Conservation (phyloP, 768 basidiomycete species). For the Holtermannia corniformis region DNA sequence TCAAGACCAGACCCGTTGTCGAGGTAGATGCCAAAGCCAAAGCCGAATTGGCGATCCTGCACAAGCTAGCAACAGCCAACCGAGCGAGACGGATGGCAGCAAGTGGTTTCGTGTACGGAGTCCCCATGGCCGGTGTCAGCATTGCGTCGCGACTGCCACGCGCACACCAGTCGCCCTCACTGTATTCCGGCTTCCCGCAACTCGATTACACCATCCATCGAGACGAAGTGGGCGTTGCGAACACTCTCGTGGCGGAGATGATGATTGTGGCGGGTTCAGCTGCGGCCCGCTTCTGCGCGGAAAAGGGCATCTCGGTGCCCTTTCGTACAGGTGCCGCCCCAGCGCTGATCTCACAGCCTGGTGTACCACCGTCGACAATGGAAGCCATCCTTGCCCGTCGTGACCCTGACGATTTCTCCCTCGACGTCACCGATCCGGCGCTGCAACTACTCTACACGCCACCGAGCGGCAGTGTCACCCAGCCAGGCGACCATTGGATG, state of each 20-base stretch:
- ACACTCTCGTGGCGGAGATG: conserved; percentile 57
- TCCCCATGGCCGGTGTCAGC: conserved; percentile 5
- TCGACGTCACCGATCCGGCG: conserved; percentile 32
- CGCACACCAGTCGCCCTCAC: not conserved
- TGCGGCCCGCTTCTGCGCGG: conserved; percentile 61
- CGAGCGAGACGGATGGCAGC: conserved; percentile 11
- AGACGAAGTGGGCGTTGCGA: not conserved
- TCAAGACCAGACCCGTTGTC: not conserved
- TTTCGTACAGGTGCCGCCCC: conserved; percentile 48
- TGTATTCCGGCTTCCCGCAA: conserved; percentile 1
- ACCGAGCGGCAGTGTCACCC: not conserved
- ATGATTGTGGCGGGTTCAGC: conserved; percentile 73
- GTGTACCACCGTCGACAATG: conserved; percentile 26
- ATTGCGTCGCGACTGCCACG: conserved; percentile 1
- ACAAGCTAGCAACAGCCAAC: conserved; percentile 7
- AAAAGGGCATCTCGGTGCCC: conserved; percentile 54
- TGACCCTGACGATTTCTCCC: conserved; percentile 33
- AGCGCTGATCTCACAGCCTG: not conserved
- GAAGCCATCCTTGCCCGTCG: conserved; percentile 50
- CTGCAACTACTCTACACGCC: not conserved
- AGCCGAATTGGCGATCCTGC: conserved; percentile 14
- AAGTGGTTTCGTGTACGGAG: conserved; percentile 13
- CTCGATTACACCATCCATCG: conserved; percentile 12
- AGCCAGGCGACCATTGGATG: conserved; percentile 55
- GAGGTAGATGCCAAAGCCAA: conserved; percentile 13